phyloP scores from a whole-genome alignment of 805 yeast genomes.

The Maudiozyma pseudohumilis region DNA sequence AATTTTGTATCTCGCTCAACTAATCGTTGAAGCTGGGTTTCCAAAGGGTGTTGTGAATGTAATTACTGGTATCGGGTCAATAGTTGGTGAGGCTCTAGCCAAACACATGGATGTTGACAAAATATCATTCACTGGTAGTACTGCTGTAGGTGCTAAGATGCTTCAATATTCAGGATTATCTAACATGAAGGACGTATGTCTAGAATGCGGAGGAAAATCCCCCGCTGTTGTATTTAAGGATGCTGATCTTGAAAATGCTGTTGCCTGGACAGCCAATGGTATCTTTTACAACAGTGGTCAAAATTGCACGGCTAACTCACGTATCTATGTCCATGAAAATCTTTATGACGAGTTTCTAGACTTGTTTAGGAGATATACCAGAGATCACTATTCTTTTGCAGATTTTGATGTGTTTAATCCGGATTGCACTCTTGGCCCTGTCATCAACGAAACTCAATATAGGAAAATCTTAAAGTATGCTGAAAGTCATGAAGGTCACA shows the following conservation, averaged over 20 bases:
- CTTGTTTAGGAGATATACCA: slow-evolving; percentile 29
- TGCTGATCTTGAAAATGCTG: slow-evolving; percentile 34
- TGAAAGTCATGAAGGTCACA: slow-evolving; percentile 33
- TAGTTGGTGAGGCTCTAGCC: slow-evolving; percentile 33
- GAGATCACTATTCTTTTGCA: slow-evolving; percentile 45
- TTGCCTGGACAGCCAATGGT: slow-evolving; percentile 38
- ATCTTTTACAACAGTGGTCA: slow-evolving; percentile 50
- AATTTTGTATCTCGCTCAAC: slow-evolving; percentile 31
- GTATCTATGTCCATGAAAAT: slow-evolving; percentile 42
- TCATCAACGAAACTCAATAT: slow-evolving; percentile 39
- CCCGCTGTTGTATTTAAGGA: slow-evolving; percentile 37
- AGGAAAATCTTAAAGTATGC: slow-evolving; percentile 35
- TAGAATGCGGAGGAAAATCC: slow-evolving; percentile 40
- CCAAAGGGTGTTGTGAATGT: slow-evolving; percentile 40
- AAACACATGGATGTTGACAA: slow-evolving; percentile 35
- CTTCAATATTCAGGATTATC: slow-evolving; percentile 29
- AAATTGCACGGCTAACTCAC: slow-evolving; percentile 51
- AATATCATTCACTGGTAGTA: slow-evolving; percentile 43
- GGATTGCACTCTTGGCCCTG: slow-evolving; percentile 38
- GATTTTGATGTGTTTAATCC: slow-evolving; percentile 40
- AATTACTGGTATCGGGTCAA: slow-evolving; percentile 33
- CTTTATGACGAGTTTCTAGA: slow-evolving; percentile 39
- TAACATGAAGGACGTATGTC: slow-evolving; percentile 35
- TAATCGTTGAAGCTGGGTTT: slow-evolving; percentile 33
- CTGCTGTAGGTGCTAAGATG: slow-evolving; percentile 34